These are phyloP conservation scores for Vaccinium vitisidaea DNA, from an alignment of 148 eudicot genomes.

Conservation along the genomic window DNA sequence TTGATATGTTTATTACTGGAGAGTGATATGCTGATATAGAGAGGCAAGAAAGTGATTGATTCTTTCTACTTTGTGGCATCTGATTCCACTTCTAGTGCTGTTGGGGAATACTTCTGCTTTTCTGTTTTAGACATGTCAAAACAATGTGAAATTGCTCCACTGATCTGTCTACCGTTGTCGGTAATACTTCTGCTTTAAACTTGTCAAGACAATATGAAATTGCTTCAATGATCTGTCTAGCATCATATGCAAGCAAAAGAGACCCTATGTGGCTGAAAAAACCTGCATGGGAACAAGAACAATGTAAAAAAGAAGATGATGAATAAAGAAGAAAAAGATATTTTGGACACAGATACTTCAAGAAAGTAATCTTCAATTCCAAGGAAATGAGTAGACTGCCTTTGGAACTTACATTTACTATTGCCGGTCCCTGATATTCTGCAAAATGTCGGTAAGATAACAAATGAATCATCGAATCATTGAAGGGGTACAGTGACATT, in stretches of 20 bases:
- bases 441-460: background rate
- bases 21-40: background rate
- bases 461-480: background rate
- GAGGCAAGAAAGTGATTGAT: background rate
- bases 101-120: background rate
- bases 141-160: background rate
- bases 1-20: background rate
- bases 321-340: background rate
- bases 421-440: conserved; percentile 13
- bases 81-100: conserved; percentile 1
- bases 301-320: background rate
- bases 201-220: background rate
- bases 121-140: background rate
- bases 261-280: too few species aligned
- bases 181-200: background rate
- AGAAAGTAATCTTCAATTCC: background rate
- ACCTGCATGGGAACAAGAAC: background rate
- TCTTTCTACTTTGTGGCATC: background rate
- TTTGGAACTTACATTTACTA: background rate
- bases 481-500: background rate
- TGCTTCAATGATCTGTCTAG: background rate
- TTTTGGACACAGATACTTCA: background rate
- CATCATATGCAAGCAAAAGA: background rate
- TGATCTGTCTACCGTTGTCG: background rate
- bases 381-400: background rate